Evolutionary conservation across 441 rosid species (phyloP), one percentile per base, ranked within the genome.

Genomic region (Populus hybrid): DNA sequence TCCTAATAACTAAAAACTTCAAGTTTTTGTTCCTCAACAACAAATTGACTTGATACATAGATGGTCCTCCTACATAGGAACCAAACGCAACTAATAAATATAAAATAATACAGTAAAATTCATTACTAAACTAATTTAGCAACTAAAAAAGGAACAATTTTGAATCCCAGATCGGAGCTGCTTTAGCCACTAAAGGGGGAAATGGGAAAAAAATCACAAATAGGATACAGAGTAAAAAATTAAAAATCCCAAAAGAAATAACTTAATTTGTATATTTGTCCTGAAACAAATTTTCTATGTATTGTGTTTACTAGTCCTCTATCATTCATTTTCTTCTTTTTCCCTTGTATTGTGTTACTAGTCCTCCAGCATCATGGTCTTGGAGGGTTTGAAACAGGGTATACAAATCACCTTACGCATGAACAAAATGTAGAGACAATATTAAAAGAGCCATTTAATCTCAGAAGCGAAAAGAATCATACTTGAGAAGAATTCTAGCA

Each of bases 401-500:
- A 38, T 38, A 2, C 42, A n/a, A 12, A 45, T 45, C 53, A 29
- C 14, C 35, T 14, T 31, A 50, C 7, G 53, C 76, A 65, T 29
- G 14, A 59, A 16, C 4, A 61, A 68, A 78, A 26, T 64, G 35
- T 16, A 68, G 50, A 69, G 64, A 78, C 12, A 53, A 8, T 12
- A 67, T 1, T 18, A 35, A 40, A 66, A 65, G 42, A 36, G 38
- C 61, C 21, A 35, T 14, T 70, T 50, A 59, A 67, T 36, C 74
- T 28, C 35, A 29, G 68, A 16, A 45, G 38, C 9, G 38, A 53
- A 73, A 45, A 28, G 72, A 31, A 86, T 69, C 90, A 63, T 90
- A 95, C 99, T 76, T 50, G 73, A 95, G 83, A 73, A 95, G 92
- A 79, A 89, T 71, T 79, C 88, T 85, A 66, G 99, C 99, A 42